A percentile compares a stretch with the other conserved stretches of the same genome.
These are phyloP conservation scores for Tephrocybe sp. DNA, from an alignment of 768 basidiomycete genomes.

Conservation along the genomic window DNA sequence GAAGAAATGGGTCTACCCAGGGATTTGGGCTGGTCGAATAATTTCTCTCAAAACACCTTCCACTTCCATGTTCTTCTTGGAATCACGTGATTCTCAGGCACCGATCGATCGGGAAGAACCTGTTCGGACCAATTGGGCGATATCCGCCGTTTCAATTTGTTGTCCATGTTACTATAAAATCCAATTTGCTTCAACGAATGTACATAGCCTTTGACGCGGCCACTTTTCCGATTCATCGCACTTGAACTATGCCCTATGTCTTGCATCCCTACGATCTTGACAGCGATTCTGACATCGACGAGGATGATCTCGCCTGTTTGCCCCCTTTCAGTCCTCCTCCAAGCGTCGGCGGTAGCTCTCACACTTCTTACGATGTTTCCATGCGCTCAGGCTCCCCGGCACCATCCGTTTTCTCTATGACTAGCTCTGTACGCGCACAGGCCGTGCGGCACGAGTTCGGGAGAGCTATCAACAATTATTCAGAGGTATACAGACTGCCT, in stretches of 20 bases:
- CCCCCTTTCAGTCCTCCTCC: constrained; percentile 36
- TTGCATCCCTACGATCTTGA: constrained; percentile 18
- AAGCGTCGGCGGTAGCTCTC: constrained; percentile 43
- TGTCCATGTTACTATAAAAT: background rate
- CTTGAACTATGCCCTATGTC: background rate
- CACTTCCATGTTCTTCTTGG: too few relatives aligned
- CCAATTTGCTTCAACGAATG: background rate
- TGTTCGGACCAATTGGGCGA: background rate
- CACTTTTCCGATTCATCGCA: background rate
- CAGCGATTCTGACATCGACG: constrained; percentile 48
- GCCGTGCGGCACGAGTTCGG: constrained; percentile 69
- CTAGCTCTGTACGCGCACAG: constrained; percentile 58
- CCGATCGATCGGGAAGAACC: background rate
- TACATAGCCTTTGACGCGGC: background rate
- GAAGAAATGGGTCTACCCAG: background rate
- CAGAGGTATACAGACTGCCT: constrained; percentile 75
- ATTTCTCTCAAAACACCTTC: too few relatives aligned
- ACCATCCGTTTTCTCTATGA: constrained; percentile 70
- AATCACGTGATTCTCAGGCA: background rate
- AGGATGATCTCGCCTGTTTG: constrained; percentile 38
- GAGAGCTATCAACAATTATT: constrained; percentile 71
- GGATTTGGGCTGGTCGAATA: background rate
- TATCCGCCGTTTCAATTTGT: background rate
- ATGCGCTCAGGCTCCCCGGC: constrained; percentile 66
- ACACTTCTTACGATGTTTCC: constrained; percentile 58